phyloP scores from a whole-genome alignment of 306 rosid species.

The Lathyrus tuberosus region DNA sequence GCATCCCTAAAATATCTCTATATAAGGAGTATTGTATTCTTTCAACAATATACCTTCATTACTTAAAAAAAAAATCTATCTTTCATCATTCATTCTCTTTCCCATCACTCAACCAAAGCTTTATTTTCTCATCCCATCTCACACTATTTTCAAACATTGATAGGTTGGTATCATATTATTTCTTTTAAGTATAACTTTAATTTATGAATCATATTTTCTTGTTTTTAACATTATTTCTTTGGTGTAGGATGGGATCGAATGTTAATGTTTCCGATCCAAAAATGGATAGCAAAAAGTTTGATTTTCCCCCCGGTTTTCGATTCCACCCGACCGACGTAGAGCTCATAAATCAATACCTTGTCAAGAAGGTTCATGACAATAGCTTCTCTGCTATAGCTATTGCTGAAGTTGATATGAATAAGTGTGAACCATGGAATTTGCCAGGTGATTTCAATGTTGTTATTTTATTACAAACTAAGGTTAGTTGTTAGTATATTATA shows the following conservation, averaged over 20 bases:
- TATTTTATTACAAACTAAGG: too few species aligned
- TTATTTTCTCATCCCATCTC: too few species aligned
- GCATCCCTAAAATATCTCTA: conserved; percentile 41
- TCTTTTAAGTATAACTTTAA: too few species aligned
- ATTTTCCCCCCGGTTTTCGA: conserved; percentile 74
- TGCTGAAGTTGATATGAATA: conserved; percentile 75
- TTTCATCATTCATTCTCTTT: too few species aligned
- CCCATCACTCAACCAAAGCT: too few species aligned
- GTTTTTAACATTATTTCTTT: too few species aligned
- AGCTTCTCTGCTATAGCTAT: conserved; percentile 60
- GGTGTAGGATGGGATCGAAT: conserved; percentile 39
- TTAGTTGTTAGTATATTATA: too few species aligned
- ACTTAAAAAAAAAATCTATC: too few species aligned
- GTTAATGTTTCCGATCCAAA: conserved; percentile 40
- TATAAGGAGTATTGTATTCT: conserved; percentile 37
- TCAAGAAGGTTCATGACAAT: conserved; percentile 56
- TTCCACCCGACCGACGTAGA: conserved; percentile 86
- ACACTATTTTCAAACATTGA: too few species aligned
- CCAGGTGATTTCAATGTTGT: conserved; percentile 58
- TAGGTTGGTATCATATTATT: too few species aligned
- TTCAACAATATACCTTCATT: neutral
- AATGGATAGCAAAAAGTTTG: conserved; percentile 43
- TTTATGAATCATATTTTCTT: too few species aligned
- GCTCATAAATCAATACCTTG: conserved; percentile 65
- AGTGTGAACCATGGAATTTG: conserved; percentile 90